A percentile compares a stretch with the other conserved stretches of the same genome.
These are phyloP conservation scores for Lachancea waltii DNA, from an alignment of 805 yeast species.

Conservation along the genomic window DNA sequence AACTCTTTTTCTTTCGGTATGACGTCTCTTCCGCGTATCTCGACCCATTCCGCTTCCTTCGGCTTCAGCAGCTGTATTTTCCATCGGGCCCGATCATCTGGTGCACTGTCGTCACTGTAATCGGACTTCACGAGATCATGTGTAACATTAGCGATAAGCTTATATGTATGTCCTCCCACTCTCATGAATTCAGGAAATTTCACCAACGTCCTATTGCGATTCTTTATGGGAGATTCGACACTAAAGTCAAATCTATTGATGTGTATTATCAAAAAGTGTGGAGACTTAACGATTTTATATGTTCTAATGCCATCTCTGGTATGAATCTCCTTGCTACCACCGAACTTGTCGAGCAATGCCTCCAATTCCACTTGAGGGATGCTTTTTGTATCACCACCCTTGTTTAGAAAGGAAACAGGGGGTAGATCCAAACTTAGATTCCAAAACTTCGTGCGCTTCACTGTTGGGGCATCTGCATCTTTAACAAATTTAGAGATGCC, in stretches of 20 bases:
- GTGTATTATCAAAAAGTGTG: slow-evolving; percentile 50
- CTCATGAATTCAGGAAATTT: slow-evolving; percentile 43
- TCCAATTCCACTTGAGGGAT: slow-evolving; percentile 47
- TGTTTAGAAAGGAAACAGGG: slow-evolving; percentile 44
- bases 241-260: slow-evolving; percentile 46
- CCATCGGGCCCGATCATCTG: slow-evolving; percentile 37
- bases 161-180: slow-evolving; percentile 34
- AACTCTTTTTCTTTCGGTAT: slow-evolving; percentile 47
- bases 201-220: slow-evolving; percentile 56
- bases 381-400: slow-evolving; percentile 38
- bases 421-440: slow-evolving; percentile 54
- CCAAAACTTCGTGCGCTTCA: slow-evolving; percentile 27
- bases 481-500: slow-evolving; percentile 17
- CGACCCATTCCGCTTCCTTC: slow-evolving; percentile 46
- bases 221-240: slow-evolving; percentile 31
- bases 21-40: slow-evolving; percentile 47
- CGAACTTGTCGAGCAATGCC: slow-evolving; percentile 40
- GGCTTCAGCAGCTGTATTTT: slow-evolving; percentile 43
- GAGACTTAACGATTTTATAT: slow-evolving; percentile 39
- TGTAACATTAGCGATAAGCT: slow-evolving; percentile 44
- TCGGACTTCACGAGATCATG: slow-evolving; percentile 15
- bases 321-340: slow-evolving; percentile 30
- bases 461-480: slow-evolving; percentile 13
- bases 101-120: slow-evolving; percentile 19
- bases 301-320: slow-evolving; percentile 33